Evolutionary conservation across 805 yeast genomes (phyloP), one percentile per base, ranked within the genome.

Genomic region (Wickerhamomyces hampshirensis): DNA sequence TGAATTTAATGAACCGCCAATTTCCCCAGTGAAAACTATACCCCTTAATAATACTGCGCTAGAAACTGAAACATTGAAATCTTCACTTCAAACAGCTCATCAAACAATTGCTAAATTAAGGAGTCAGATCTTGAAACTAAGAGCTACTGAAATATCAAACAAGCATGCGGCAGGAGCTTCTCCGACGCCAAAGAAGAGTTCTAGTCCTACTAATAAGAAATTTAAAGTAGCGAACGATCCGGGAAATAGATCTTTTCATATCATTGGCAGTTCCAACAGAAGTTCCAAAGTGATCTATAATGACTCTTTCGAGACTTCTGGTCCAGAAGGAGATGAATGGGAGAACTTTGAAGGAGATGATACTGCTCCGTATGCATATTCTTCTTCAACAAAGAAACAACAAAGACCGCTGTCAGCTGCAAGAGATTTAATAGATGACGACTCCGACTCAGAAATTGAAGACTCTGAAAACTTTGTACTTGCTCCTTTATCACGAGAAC

Each of bases 51-150:
- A 70, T 39, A 57, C 67, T 2, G 70, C 65, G 10, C 59, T 83
- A 29, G 86, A 83, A 50, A 62, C 73, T 3, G 89, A 84, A 50
- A 79, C 88, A 1, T 59, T 83, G 44, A 68, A 71, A 43, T 70
- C 82, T 0, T 79, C 84, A 17, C 65, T 85, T 46, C 66, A 68
- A 13, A 84, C 73, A 57, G 82, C 89, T 5, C 75, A 80, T 48
- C 67, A 70, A 42, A 71, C 77, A 3, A 77, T 84, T 32, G 60
- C 75, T n/a, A 78, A 71, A 47, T 65, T 83, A 43, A 71, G 83
- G 53, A 61, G 50, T 7, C 56, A 55, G 38, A 50, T 56, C 16
- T 29, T 43, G 16, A 51, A 51, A 33, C 29, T 56, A 4, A 55
- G 58, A 28, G 47, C 51, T 7, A 48, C 46, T 31, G 58, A 53